Conservation (phyloP, 331 rosid species). For the Rosa hybrid region DNA sequence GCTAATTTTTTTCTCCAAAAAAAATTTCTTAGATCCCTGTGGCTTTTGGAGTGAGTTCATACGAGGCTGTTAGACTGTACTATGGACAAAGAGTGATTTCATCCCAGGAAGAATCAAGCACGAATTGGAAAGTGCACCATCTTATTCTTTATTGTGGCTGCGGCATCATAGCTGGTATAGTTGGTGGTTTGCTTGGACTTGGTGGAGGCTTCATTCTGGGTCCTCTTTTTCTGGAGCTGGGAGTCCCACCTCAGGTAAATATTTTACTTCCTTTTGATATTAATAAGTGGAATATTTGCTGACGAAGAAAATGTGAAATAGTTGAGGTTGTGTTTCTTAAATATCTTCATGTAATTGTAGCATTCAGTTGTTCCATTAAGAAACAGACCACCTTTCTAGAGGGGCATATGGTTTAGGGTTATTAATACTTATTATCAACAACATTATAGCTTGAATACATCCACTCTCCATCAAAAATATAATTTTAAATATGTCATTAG, state of each 20-base stretch:
- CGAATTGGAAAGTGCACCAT: slow-evolving; percentile 28
- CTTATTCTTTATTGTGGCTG: slow-evolving; percentile 29
- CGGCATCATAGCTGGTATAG: slow-evolving; percentile 34
- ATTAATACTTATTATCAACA: not conserved
- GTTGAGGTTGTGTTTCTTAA: not conserved
- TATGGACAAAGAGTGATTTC: slow-evolving; percentile 31
- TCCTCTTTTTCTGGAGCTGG: slow-evolving; percentile 44
- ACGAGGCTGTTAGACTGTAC: slow-evolving; percentile 33
- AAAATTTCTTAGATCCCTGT: slow-evolving; percentile 17
- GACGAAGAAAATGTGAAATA: not conserved
- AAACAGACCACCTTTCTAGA: not conserved
- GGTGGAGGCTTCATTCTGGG: slow-evolving; percentile 48
- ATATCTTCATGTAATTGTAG: not conserved
- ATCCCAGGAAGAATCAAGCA: slow-evolving; percentile 24
- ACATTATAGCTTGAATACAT: not conserved
- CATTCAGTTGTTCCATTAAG: not conserved
- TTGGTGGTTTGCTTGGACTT: slow-evolving; percentile 47
- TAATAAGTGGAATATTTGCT: not conserved
- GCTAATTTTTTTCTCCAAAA: not conserved
- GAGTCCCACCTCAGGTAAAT: slow-evolving; percentile 42
- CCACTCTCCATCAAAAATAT: not conserved
- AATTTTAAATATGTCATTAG: not conserved
- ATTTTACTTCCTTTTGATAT: not conserved
- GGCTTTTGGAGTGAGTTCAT: slow-evolving; percentile 27
- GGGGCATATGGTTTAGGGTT: not conserved